Conservation (phyloP, 2,329 filamentous ascomycete species). For the Rhexocercosporidium sp. region DNA sequence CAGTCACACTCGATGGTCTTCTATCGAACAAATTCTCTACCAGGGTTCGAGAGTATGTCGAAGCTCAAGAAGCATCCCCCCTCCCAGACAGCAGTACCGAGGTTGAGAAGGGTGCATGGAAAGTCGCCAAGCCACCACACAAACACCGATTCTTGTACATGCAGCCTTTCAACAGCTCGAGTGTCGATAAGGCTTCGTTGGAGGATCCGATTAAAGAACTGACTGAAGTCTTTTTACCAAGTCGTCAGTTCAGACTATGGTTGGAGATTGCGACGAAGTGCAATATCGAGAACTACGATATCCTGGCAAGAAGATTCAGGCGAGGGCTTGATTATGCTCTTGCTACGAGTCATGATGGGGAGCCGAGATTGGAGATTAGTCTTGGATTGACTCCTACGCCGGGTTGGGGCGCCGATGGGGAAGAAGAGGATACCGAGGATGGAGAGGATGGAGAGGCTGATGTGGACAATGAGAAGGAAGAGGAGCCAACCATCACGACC, state of each 20-base stretch:
- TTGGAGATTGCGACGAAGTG: conserved; percentile 81
- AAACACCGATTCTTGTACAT: conserved; percentile 94
- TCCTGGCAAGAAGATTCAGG: conserved; percentile 87
- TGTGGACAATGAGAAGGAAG: conserved; percentile 42
- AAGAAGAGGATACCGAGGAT: conserved; percentile 53
- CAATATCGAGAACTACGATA: conserved; percentile 72
- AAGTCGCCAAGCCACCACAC: conserved; percentile 85
- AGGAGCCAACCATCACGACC: conserved; percentile 14
- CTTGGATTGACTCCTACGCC: conserved; percentile 82
- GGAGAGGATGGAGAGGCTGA: conserved; percentile 44
- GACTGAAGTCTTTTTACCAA: conserved; percentile 82
- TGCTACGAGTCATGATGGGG: conserved; percentile 80
- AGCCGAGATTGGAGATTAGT: conserved; percentile 84
- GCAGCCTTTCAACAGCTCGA: conserved; percentile 52
- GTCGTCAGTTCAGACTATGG: conserved; percentile 87
- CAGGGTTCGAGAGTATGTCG: conserved; percentile 73
- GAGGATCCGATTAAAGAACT: conserved; percentile 74
- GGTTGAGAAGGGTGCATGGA: conserved; percentile 69
- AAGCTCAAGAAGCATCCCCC: conserved; percentile 61
- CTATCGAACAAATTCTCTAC: conserved; percentile 78
- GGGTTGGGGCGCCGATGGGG: conserved; percentile 80
- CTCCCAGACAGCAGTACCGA: conserved; percentile 54
- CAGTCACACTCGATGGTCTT: conserved; percentile 80
- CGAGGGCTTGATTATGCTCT: conserved; percentile 90
- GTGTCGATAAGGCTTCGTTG: conserved; percentile 10